A percentile compares a stretch with the other conserved stretches of the same genome.
These are phyloP conservation scores for Pseudogymnoascus sp. DNA, from an alignment of 2,329 filamentous ascomycete species.

Conservation along the genomic window DNA sequence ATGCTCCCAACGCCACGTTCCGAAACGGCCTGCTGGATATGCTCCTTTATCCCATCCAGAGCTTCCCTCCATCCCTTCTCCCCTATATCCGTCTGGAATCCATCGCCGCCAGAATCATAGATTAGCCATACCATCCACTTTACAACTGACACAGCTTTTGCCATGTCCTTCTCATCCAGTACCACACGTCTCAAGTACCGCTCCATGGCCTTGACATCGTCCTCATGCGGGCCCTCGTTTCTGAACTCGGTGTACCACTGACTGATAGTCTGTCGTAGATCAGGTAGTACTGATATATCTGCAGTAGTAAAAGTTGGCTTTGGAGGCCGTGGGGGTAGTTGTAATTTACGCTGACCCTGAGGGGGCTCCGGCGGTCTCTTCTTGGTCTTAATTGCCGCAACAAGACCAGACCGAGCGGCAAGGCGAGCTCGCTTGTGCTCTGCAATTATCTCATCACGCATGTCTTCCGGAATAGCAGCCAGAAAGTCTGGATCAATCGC, in stretches of 20 bases:
- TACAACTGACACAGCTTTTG: constrained; percentile 61
- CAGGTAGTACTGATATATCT: constrained; percentile 44
- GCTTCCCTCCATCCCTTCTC: constrained; percentile 39
- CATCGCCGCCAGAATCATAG: constrained; percentile 37
- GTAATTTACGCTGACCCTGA: constrained; percentile 27
- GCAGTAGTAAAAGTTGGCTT: constrained; percentile 54
- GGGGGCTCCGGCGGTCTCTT: constrained; percentile 17
- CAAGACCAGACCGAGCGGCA: constrained; percentile 46
- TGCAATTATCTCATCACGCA: constrained; percentile 67
- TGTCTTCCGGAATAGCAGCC: constrained; percentile 71
- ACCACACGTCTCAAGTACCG: constrained; percentile 67
- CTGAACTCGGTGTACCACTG: constrained; percentile 69
- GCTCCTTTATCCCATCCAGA: constrained; percentile 36
- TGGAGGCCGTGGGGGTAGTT: constrained; percentile 39
- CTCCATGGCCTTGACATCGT: constrained; percentile 68
- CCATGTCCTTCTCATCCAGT: constrained; percentile 65
- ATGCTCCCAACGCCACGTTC: constrained; percentile 48
- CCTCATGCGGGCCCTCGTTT: constrained; percentile 65
- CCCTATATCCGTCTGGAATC: constrained; percentile 30
- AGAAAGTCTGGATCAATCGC: constrained; percentile 64
- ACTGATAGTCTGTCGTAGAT: constrained; percentile 65
- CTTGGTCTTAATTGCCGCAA: constrained; percentile 22
- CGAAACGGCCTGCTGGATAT: constrained; percentile 46
- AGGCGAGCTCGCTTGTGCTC: constrained; percentile 59
- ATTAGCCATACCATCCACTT: constrained; percentile 57